A percentile compares a stretch with the other conserved stretches of the same genome.
Conservation (phyloP, 495 filamentous ascomycete species). For the Achaetomiella virescens region DNA sequence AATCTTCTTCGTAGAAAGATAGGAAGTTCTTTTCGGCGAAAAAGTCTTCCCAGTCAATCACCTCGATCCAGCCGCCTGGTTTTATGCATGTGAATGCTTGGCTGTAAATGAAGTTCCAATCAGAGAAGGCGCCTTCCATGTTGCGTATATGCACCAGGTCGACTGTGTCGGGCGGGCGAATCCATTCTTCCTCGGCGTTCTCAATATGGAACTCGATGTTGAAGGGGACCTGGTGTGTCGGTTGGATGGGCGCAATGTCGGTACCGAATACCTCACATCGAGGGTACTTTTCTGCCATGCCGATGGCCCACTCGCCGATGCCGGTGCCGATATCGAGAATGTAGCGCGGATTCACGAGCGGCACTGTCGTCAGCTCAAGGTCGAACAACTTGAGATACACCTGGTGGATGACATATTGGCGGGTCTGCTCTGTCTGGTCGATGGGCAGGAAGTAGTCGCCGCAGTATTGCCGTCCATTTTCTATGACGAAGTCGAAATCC, state of each 20-base stretch:
- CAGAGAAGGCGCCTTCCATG: conserved; percentile 55
- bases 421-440: conserved; percentile 66
- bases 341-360: conserved; percentile 47
- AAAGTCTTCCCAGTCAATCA: conserved; percentile 49
- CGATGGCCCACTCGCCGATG: conserved; percentile 69
- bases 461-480: conserved; percentile 65
- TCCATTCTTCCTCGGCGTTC: conserved; percentile 56
- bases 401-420: conserved; percentile 61
- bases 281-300: conserved; percentile 59
- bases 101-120: conserved; percentile 56
- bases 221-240: conserved; percentile 46
- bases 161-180: conserved; percentile 49
- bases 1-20: conserved; percentile 35
- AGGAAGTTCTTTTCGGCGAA: conserved; percentile 33
- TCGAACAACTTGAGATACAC: conserved; percentile 57
- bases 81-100: conserved; percentile 55
- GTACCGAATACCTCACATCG: conserved; percentile 60
- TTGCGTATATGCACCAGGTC: conserved; percentile 62
- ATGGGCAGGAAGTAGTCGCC: conserved; percentile 69
- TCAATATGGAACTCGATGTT: conserved; percentile 69
- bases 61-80: conserved; percentile 61
- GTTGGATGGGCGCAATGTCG: conserved; percentile 58
- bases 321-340: conserved; percentile 68
- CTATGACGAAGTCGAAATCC: conserved; percentile 49
- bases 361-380: conserved; percentile 52